Evolutionary conservation across 2,329 filamentous ascomycete species (phyloP).

Genomic region (Verticillium isaacii): DNA sequence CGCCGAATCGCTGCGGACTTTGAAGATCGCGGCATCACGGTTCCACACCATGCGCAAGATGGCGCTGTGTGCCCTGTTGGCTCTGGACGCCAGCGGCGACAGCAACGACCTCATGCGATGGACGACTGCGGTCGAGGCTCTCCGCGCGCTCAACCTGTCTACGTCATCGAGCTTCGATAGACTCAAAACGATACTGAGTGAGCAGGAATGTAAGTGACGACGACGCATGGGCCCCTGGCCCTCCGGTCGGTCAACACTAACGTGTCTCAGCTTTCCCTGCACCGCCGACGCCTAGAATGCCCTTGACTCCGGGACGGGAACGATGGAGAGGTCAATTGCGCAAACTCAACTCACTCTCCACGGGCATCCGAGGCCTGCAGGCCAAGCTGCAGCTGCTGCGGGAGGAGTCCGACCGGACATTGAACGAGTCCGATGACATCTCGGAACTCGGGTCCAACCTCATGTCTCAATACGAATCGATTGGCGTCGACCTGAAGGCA

Average conservation of each 20-base stretch:
- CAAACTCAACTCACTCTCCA: slow-evolving; percentile 82
- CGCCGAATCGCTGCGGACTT: slow-evolving; percentile 67
- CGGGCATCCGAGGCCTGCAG: slow-evolving; percentile 85
- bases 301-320: slow-evolving; percentile 70
- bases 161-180: slow-evolving; percentile 60
- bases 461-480: slow-evolving; percentile 89
- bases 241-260: slow-evolving; percentile 1
- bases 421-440: slow-evolving; percentile 69
- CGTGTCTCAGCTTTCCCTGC: slow-evolving; percentile 42
- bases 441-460: slow-evolving; percentile 74
- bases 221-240: slow-evolving; percentile 8
- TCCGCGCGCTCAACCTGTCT: slow-evolving; percentile 58
- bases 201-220: slow-evolving; percentile 69
- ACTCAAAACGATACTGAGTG: slow-evolving; percentile 65
- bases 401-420: slow-evolving; percentile 77
- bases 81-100: slow-evolving; percentile 77
- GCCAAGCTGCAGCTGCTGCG: slow-evolving; percentile 89
- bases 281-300: slow-evolving; percentile 52
- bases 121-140: slow-evolving; percentile 71
- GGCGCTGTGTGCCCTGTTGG: slow-evolving; percentile 82
- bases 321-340: slow-evolving; percentile 81
- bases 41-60: slow-evolving; percentile 79
- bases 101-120: slow-evolving; percentile 73
- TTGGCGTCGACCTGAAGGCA: slow-evolving; percentile 78
- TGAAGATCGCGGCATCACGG: slow-evolving; percentile 78